These are phyloP conservation scores for Curvularia sp. DNA, from an alignment of 2,329 filamentous ascomycete genomes.

Conservation along the genomic window DNA sequence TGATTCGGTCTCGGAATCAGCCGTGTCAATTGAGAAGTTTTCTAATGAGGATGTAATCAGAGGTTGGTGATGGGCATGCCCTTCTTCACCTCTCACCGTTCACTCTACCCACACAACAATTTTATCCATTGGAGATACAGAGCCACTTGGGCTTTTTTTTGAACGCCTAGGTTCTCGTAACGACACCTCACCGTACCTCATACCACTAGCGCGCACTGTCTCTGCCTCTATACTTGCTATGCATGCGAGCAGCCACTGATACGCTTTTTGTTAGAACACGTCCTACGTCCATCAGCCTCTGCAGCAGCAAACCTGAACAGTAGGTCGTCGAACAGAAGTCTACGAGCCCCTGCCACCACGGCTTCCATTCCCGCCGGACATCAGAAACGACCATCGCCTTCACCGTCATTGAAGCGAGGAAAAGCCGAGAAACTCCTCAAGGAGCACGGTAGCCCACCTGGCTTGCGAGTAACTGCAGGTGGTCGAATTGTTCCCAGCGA, in stretches of 20 bases:
- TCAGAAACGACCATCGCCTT: constrained; percentile 55
- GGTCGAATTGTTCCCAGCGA: constrained; percentile 61
- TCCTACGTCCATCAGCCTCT: constrained; percentile 52
- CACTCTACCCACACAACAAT: constrained; percentile 7
- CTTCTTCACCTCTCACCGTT: constrained; percentile 25
- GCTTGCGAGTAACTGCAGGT: constrained; percentile 60
- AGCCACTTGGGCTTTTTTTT: neutral
- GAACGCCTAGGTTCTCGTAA: neutral
- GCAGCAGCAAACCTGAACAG: constrained; percentile 45
- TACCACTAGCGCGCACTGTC: neutral
- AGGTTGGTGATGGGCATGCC: constrained; percentile 40
- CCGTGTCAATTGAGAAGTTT: constrained; percentile 53
- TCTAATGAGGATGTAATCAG: constrained; percentile 53
- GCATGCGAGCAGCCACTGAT: constrained; percentile 14
- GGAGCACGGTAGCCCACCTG: constrained; percentile 60
- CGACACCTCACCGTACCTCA: neutral
- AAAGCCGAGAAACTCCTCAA: constrained; percentile 60
- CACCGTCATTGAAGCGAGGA: constrained; percentile 59
- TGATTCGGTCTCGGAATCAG: constrained; percentile 52
- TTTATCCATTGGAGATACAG: neutral
- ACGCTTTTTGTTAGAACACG: constrained; percentile 45
- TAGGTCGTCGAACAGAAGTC: constrained; percentile 34
- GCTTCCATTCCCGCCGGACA: constrained; percentile 24
- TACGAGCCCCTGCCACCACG: constrained; percentile 32
- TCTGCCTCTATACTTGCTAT: neutral